These are phyloP conservation scores for Penicillium olsonii DNA, from an alignment of 2,329 filamentous ascomycete species.

Conservation along the genomic window DNA sequence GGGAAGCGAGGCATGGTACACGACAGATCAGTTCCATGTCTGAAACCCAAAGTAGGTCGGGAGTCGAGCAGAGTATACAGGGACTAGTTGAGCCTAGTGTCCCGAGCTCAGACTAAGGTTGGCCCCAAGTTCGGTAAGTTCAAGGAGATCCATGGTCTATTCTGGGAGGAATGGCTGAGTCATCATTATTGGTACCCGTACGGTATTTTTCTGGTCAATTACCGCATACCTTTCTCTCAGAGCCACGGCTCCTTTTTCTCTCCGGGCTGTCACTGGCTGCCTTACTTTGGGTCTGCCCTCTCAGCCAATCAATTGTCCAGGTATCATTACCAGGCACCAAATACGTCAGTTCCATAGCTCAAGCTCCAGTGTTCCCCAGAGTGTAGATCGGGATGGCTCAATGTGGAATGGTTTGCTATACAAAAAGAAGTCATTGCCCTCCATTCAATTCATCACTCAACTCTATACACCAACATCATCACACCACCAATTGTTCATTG, in stretches of 20 bases:
- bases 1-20: conserved; percentile 6
- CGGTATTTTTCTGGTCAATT: neutral
- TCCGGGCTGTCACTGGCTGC: conserved; percentile 20
- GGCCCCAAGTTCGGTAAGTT: neutral
- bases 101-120: neutral
- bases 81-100: neutral
- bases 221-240: neutral
- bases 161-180: conserved; percentile 28
- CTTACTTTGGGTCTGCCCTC: conserved; percentile 16
- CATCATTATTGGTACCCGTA: conserved; percentile 11
- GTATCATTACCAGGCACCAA: conserved; percentile 24
- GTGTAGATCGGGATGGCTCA: conserved; percentile 28
- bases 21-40: neutral
- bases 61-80: neutral
- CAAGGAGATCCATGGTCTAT: conserved; percentile 5
- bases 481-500: conserved; percentile 1
- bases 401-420: conserved; percentile 28
- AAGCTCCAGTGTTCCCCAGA: conserved; percentile 21
- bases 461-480: conserved; percentile 5
- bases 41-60: neutral
- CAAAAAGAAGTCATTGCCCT: conserved; percentile 21
- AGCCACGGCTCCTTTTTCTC: neutral
- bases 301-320: conserved; percentile 13
- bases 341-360: conserved; percentile 26
- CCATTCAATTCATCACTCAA: conserved; percentile 1